Percentiles rank a stretch among this genome's conserved stretches.
Evolutionary conservation across 78 protist genomes (phyloP).

Genomic region (Polysphondylium violaceum): DNA sequence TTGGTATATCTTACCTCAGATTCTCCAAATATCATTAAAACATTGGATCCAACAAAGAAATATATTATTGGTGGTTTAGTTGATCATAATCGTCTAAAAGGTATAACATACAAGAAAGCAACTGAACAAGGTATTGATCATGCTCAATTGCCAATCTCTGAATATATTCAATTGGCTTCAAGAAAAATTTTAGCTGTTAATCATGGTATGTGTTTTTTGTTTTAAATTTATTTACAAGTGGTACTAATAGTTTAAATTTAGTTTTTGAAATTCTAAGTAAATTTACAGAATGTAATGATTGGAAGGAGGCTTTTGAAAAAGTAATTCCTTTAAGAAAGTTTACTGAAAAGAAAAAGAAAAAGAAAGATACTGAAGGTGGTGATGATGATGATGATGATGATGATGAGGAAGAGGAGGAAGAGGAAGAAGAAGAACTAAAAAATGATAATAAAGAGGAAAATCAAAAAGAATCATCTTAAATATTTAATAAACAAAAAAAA

Average conservation of each 20-base stretch:
- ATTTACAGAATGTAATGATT: slow-evolving; percentile 30
- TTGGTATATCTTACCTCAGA: slow-evolving; percentile 68
- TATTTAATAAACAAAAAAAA: too few relatives aligned
- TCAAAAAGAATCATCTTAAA: too few relatives aligned
- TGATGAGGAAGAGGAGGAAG: not conserved
- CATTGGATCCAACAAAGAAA: slow-evolving; percentile 62
- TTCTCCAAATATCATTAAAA: slow-evolving; percentile 58
- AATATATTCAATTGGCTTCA: slow-evolving; percentile 59
- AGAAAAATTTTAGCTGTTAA: slow-evolving; percentile 84
- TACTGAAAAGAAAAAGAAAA: not conserved
- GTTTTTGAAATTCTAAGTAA: slow-evolving; percentile 79
- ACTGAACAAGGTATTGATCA: slow-evolving; percentile 57
- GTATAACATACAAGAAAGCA: slow-evolving; percentile 62
- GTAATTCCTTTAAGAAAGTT: slow-evolving; percentile 81
- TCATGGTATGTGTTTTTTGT: slow-evolving; percentile 49
- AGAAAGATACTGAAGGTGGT: slow-evolving; percentile 6
- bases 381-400: slow-evolving; percentile 1
- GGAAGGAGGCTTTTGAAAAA: slow-evolving; percentile 73
- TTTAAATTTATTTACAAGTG: too few relatives aligned
- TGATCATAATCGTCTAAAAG: slow-evolving; percentile 88
- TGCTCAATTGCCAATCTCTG: slow-evolving; percentile 85
- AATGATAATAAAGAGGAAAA: not conserved
- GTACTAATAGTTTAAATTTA: not conserved
- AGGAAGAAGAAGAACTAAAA: slow-evolving; percentile 12
- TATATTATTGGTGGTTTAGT: slow-evolving; percentile 90